These are phyloP conservation scores for Yamadazyma dushanensis DNA, from an alignment of 1,139 yeast genomes.

Conservation along the genomic window DNA sequence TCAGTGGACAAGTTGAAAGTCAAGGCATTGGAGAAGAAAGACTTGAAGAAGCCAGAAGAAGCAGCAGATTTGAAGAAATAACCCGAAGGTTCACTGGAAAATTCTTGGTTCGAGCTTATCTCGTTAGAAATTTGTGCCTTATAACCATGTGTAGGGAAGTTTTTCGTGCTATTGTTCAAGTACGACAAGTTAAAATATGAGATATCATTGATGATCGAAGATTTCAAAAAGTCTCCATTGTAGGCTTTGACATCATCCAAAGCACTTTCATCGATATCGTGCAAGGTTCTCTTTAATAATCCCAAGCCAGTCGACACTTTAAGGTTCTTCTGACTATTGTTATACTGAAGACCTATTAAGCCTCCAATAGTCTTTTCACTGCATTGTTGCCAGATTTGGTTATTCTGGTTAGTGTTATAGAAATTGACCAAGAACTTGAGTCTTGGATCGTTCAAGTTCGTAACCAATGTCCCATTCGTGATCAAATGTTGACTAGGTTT, in stretches of 20 bases:
- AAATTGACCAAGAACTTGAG: conserved; percentile 40
- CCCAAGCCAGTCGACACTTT: conserved; percentile 39
- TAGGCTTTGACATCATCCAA: conserved; percentile 30
- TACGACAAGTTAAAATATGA: conserved; percentile 23
- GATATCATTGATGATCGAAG: conserved; percentile 31
- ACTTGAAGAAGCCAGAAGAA: conserved; percentile 34
- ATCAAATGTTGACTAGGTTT: conserved; percentile 45
- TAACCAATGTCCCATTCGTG: conserved; percentile 33
- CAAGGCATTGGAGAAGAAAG: conserved; percentile 35
- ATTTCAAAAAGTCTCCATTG: conserved; percentile 37
- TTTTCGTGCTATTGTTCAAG: conserved; percentile 27
- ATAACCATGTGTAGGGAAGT: conserved; percentile 35
- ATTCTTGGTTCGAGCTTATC: conserved; percentile 33
- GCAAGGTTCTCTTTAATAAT: conserved; percentile 41
- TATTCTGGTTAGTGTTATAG: conserved; percentile 37
- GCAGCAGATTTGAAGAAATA: conserved; percentile 30
- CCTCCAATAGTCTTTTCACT: conserved; percentile 39
- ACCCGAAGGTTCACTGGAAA: conserved; percentile 18
- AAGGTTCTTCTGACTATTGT: conserved; percentile 17
- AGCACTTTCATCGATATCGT: conserved; percentile 45
- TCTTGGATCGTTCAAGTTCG: conserved; percentile 42
- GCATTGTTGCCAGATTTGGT: conserved; percentile 41
- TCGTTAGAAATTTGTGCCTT: conserved; percentile 25
- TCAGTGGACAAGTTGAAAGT: conserved; percentile 22
- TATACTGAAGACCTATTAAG: conserved; percentile 43